Base-by-base conservation (phyloP, 192 early-diverging fungal genomes). In the Linnemannia elongata region DNA sequence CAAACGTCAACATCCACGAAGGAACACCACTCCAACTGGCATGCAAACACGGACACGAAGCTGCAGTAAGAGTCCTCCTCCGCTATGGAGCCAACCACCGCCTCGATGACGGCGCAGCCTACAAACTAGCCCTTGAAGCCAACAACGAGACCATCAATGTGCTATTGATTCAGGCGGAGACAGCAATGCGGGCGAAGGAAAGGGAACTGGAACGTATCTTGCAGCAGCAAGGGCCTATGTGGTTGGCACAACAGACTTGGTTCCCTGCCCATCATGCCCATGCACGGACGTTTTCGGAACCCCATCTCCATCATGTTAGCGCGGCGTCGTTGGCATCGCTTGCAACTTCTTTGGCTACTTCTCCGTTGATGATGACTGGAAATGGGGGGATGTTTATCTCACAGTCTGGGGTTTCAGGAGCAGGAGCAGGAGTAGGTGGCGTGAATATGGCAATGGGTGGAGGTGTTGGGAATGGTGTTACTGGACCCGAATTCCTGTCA, bases 1-100 rank as follows among this genome's bases (percentile, higher is more conserved):
- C 85, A 1, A 78, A 79, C 71, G 85, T 87, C 75, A 87, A 87
- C 66, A 81, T 87, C 39, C 85, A 87, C 30, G 85, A 87, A 55
- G 85, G 85, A 71, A 81, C 85, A 57, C 85, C 85, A 2, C 76
- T 87, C 42, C 85, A 87, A 39, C 41, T 87, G 1, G 85, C 85
- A 57, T 87, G 85, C 60, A 76, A 81, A 13, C 85, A 78, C 22
- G 79, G 85, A 6, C 85, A 87, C 39, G 85, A 87, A 44, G 79
- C 70, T 52, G 79, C 85, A 6, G 85, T 81, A 22, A 79, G 80
- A 39, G 80, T 81, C 4, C 54, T 87, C 8, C 69, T 87, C 17
- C 38, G 52, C 30, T 81, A 87, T 27, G 85, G 85, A 2, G 85
- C 85, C 1, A 87, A 87, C 42, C 85, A 87, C 36, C 69, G 85